Conservation (phyloP, 2,329 filamentous ascomycete species). For the Drechslerella coelobrocha region DNA sequence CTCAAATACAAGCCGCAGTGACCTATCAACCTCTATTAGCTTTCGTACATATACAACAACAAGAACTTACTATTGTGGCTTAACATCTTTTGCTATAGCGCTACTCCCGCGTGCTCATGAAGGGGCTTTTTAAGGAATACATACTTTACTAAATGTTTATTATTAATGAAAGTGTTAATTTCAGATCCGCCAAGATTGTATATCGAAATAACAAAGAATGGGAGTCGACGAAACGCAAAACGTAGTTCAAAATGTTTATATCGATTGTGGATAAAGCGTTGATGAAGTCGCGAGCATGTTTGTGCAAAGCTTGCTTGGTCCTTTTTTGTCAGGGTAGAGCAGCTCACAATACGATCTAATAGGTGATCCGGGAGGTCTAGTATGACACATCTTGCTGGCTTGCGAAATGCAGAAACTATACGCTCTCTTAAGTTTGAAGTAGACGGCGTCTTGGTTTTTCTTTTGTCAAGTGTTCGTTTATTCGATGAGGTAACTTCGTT, state of each 20-base stretch:
- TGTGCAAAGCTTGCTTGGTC: conserved; percentile 23
- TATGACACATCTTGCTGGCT: not conserved
- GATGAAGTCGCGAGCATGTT: conserved; percentile 26
- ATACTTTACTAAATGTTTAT: conserved; percentile 35
- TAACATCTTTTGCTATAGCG: too few relatives aligned
- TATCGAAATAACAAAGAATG: conserved; percentile 18
- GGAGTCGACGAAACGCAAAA: conserved; percentile 15
- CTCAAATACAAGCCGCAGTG: conserved; percentile 25
- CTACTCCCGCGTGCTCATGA: too few relatives aligned
- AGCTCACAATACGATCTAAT: not conserved
- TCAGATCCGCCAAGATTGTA: conserved; percentile 9
- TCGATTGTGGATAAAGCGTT: conserved; percentile 15
- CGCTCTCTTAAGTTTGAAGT: not conserved
- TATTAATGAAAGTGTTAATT: conserved; percentile 15
- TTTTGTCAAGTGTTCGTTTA: not conserved
- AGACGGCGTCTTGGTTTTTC: not conserved
- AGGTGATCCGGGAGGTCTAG: not conserved
- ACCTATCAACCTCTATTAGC: conserved; percentile 1
- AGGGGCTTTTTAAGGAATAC: not conserved
- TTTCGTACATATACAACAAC: too few relatives aligned
- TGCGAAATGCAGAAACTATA: not conserved
- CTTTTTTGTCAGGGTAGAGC: not conserved
- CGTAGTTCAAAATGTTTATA: conserved; percentile 35
- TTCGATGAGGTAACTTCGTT: not conserved
- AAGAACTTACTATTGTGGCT: too few relatives aligned